A percentile compares a stretch with the other conserved stretches of the same genome.
Evolutionary conservation across 495 filamentous ascomycete genomes (phyloP).

Genomic region (Articulospora tetracladia): DNA sequence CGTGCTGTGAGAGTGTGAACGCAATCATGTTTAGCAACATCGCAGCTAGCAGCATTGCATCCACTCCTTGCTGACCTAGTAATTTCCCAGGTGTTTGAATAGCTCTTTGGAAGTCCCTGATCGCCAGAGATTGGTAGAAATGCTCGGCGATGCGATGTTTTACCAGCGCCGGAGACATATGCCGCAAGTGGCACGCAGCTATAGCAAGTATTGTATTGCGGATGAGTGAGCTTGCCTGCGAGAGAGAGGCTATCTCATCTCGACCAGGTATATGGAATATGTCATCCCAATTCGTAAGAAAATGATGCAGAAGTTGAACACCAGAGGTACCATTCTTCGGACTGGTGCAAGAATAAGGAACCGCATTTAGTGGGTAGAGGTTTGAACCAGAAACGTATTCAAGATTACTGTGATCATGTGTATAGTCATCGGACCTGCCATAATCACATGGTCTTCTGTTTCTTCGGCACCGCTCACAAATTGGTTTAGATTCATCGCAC

Average conservation of each 20-base stretch:
- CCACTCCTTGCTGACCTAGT: conserved; percentile 14
- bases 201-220: conserved; percentile 20
- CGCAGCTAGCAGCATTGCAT: conserved; percentile 15
- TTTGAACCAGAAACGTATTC: conserved; percentile 1
- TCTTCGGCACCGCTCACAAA: conserved; percentile 16
- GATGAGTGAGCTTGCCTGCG: conserved; percentile 12
- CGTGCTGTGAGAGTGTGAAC: conserved; percentile 12
- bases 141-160: conserved; percentile 19
- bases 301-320: conserved; percentile 17
- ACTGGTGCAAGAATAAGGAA: conserved; percentile 6
- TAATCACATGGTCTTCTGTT: conserved; percentile 15
- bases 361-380: conserved; percentile 10
- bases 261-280: conserved; percentile 18
- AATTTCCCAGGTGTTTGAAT: conserved; percentile 10
- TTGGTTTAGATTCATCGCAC: conserved; percentile 15
- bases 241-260: conserved; percentile 15
- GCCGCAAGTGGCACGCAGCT: conserved; percentile 18
- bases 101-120: conserved; percentile 16
- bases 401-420: conserved; percentile 5
- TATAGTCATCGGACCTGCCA: conserved; percentile 2
- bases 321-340: conserved; percentile 14
- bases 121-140: conserved; percentile 19
- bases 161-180: conserved; percentile 11
- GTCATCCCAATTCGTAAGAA: conserved; percentile 13
- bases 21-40: conserved; percentile 20